Conservation (phyloP, 78 protist genomes). For the Blattamonas nauphoetae region DNA sequence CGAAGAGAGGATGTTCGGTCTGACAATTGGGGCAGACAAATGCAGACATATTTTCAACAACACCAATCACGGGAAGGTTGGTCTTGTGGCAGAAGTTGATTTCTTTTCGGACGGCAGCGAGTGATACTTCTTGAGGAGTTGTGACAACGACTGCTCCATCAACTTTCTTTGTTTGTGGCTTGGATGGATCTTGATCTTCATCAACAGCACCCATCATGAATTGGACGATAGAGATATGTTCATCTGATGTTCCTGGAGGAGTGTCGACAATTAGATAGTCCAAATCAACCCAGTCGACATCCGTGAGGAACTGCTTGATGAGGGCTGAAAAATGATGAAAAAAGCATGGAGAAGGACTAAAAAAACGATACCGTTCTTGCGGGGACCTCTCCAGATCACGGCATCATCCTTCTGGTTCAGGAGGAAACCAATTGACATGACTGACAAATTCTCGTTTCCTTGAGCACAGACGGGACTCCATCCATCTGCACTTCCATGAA, state of each 20-base stretch:
- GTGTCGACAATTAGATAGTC: constrained; percentile 93
- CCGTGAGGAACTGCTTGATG: constrained; percentile 88
- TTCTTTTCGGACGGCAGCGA: constrained; percentile 80
- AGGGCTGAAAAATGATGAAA: constrained; percentile 42
- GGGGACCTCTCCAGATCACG: constrained; percentile 96
- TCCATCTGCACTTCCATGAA: constrained; percentile 43
- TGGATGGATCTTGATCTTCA: constrained; percentile 4
- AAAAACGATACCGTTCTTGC: constrained; percentile 61
- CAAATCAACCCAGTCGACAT: constrained; percentile 89
- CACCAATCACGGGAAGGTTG: constrained; percentile 78
- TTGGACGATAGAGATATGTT: constrained; percentile 83
- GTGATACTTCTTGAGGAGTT: constrained; percentile 76
- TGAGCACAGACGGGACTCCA: constrained; percentile 45
- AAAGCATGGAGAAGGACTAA: neutral
- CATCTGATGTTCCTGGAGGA: constrained; percentile 99
- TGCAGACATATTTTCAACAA: constrained; percentile 96
- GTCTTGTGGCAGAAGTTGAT: constrained; percentile 79
- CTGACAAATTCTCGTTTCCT: constrained; percentile 76
- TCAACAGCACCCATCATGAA: constrained; percentile 40
- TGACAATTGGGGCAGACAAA: constrained; percentile 90
- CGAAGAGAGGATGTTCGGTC: constrained; percentile 17
- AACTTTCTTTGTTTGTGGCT: neutral
- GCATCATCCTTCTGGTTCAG: constrained; percentile 72
- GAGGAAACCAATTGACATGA: constrained; percentile 88
- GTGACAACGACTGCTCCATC: constrained; percentile 91